Evolutionary conservation across 345 rosid species (phyloP).

Genomic region (Rhodamnia rubescens): DNA sequence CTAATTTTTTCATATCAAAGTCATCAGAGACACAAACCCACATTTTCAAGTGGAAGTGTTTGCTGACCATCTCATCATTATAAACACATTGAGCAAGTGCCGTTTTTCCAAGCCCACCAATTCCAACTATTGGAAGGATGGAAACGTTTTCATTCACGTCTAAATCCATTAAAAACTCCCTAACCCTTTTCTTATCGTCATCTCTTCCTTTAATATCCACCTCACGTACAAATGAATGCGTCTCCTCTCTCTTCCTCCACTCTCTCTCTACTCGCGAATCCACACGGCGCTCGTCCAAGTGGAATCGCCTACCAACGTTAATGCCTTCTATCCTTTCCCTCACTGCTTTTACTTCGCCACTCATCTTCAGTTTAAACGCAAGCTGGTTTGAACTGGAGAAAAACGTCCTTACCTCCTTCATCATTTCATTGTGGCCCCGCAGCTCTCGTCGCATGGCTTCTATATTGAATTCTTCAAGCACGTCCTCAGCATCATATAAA

Average conservation of each 20-base stretch:
- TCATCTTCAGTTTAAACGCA: too few species aligned
- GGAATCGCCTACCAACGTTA: too few species aligned
- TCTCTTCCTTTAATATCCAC: not conserved
- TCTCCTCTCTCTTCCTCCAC: not conserved
- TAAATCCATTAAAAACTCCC: not conserved
- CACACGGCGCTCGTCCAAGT: too few species aligned
- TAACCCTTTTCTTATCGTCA: not conserved
- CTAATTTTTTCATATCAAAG: not conserved
- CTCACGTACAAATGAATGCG: not conserved
- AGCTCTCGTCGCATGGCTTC: too few species aligned
- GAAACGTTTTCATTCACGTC: not conserved
- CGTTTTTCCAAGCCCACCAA: conserved; percentile 13
- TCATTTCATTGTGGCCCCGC: too few species aligned
- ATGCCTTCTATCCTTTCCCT: too few species aligned
- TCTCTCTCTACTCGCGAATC: too few species aligned
- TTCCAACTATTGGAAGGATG: conserved; percentile 7
- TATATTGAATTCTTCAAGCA: too few species aligned
- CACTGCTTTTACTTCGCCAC: too few species aligned
- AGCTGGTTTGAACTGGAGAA: too few species aligned
- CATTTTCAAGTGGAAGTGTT: not conserved
- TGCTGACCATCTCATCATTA: not conserved
- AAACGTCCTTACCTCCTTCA: too few species aligned
- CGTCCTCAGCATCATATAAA: too few species aligned
- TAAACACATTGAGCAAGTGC: conserved; percentile 1
- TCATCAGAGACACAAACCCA: conserved; percentile 1